These are phyloP conservation scores for Zygotorulaspora chibaensis DNA, from an alignment of 805 yeast genomes.

Conservation along the genomic window DNA sequence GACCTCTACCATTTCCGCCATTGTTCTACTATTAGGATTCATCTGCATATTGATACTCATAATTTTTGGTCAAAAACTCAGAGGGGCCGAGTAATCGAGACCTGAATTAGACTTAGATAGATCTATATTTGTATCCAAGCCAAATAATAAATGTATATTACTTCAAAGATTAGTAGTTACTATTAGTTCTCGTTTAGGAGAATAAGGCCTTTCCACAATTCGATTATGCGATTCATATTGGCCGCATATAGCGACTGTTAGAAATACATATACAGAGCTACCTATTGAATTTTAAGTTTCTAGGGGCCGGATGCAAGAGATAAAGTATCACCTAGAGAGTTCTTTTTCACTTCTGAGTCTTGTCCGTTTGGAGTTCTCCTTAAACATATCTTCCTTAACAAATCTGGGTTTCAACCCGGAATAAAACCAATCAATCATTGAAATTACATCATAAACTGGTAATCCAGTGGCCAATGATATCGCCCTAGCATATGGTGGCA, in stretches of 20 bases:
- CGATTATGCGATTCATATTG: too few relatives aligned
- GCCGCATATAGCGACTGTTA: too few relatives aligned
- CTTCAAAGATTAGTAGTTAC: too few relatives aligned
- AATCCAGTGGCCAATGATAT: conserved; percentile 27
- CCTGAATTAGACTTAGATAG: neutral
- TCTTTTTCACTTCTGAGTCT: conserved; percentile 30
- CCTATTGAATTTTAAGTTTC: too few relatives aligned
- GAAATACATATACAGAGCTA: neutral
- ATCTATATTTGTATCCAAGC: neutral
- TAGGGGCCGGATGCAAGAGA: too few relatives aligned
- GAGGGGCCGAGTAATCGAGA: conserved; percentile 15
- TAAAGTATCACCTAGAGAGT: neutral
- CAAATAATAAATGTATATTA: neutral
- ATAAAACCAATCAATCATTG: conserved; percentile 35
- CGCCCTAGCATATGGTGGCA: conserved; percentile 35
- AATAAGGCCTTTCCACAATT: neutral
- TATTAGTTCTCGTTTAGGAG: too few relatives aligned
- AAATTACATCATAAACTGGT: conserved; percentile 34
- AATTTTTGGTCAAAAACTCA: conserved; percentile 39
- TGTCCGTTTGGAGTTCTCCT: conserved; percentile 22
- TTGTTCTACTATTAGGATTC: conserved; percentile 40
- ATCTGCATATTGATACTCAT: conserved; percentile 35
- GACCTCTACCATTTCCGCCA: conserved; percentile 49
- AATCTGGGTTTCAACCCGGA: conserved; percentile 25
- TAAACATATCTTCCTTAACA: conserved; percentile 20